Percentiles rank a stretch among this genome's conserved stretches.
Conservation (phyloP, 805 yeast genomes). For the Pichia nanzhaoensis region DNA sequence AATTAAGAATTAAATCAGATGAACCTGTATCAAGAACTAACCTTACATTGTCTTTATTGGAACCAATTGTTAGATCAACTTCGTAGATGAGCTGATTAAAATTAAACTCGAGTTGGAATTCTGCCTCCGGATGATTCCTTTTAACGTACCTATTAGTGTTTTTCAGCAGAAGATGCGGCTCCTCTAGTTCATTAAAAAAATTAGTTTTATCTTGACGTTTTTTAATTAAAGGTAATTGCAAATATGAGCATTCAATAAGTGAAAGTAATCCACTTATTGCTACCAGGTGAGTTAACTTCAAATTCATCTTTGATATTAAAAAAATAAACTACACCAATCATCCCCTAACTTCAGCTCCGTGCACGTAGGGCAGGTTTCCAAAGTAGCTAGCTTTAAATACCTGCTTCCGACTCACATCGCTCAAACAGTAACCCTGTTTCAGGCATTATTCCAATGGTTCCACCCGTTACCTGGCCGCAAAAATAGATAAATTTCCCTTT, state of each 20-base stretch:
- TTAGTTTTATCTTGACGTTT: not conserved
- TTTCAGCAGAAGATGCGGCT: constrained; percentile 1
- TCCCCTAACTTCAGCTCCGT: too few relatives aligned
- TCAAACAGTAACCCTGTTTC: too few relatives aligned
- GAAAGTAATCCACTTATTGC: not conserved
- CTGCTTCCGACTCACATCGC: too few relatives aligned
- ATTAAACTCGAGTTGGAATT: constrained; percentile 1
- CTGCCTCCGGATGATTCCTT: constrained; percentile 3
- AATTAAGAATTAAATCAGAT: constrained; percentile 55
- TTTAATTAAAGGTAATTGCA: constrained; percentile 1
- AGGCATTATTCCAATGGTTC: too few relatives aligned
- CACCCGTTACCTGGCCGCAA: too few relatives aligned
- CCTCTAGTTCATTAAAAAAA: not conserved
- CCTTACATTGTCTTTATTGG: constrained; percentile 42
- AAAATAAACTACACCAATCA: too few relatives aligned
- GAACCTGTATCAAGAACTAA: constrained; percentile 63
- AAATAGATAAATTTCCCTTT: too few relatives aligned
- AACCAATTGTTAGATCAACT: constrained; percentile 42
- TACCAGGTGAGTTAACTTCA: not conserved
- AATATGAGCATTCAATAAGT: not conserved
- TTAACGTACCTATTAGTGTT: constrained; percentile 2
- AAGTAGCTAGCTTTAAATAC: too few relatives aligned
- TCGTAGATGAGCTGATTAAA: constrained; percentile 26
- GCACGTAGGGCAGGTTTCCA: too few relatives aligned
- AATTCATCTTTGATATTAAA: not conserved